These are phyloP conservation scores for Fusarium mundagurra DNA, from an alignment of 2,329 filamentous ascomycete species.

Conservation along the genomic window DNA sequence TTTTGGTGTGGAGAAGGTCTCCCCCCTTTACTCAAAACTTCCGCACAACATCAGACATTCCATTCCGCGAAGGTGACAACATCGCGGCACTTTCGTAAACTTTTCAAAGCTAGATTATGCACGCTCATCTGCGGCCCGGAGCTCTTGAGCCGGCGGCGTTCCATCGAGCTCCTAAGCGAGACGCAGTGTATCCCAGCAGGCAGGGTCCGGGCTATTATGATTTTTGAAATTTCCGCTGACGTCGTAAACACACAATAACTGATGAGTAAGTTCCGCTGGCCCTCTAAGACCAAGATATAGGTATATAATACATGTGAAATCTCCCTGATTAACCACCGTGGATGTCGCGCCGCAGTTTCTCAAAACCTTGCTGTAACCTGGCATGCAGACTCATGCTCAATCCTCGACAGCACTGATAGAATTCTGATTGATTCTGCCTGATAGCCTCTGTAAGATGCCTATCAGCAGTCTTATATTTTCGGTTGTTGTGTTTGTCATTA, in stretches of 20 bases:
- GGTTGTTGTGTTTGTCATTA: not conserved
- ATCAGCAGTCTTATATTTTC: not conserved
- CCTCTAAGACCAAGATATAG: not conserved
- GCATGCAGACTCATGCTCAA: not conserved
- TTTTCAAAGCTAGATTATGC: not conserved
- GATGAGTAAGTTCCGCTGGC: not conserved
- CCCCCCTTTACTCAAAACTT: not conserved
- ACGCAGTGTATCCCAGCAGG: not conserved
- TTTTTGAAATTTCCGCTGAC: constrained; percentile 12
- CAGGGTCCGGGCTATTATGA: constrained; percentile 17
- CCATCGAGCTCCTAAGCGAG: not conserved
- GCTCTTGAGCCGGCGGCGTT: not conserved
- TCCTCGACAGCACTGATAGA: not conserved
- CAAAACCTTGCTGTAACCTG: not conserved
- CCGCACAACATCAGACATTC: not conserved
- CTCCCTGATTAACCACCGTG: not conserved
- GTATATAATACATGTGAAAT: not conserved
- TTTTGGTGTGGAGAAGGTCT: not conserved
- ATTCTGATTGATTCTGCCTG: not conserved
- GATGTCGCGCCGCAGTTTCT: not conserved
- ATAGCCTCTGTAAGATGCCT: not conserved
- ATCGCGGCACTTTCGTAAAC: not conserved
- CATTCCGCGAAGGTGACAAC: not conserved
- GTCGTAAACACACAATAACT: not conserved
- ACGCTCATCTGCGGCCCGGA: not conserved